phyloP scores from a whole-genome alignment of 2,329 filamentous ascomycete species.

The Xylariaceae sp. region DNA sequence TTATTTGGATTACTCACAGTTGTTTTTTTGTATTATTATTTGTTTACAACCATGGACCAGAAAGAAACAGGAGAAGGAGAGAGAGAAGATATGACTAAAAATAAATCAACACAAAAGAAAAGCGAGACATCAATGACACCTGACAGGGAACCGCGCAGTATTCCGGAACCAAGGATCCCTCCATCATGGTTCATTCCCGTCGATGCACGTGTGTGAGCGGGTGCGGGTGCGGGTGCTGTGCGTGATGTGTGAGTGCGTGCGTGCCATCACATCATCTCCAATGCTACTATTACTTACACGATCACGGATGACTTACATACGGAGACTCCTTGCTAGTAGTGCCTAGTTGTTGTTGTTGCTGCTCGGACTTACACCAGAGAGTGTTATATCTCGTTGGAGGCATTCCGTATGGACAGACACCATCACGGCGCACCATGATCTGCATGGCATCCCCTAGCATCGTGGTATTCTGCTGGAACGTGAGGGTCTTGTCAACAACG shows the following conservation, averaged over 20 bases:
- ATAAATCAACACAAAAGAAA: background rate
- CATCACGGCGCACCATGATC: background rate
- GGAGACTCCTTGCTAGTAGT: too few species aligned
- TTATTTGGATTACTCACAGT: too few species aligned
- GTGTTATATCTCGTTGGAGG: background rate
- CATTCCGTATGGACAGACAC: background rate
- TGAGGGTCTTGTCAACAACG: background rate
- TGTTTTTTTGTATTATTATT: too few species aligned
- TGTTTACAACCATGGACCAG: too few species aligned
- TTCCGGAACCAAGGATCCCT: constrained; percentile 10
- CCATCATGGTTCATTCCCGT: background rate
- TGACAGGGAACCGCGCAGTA: background rate
- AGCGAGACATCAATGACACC: background rate
- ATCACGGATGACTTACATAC: background rate
- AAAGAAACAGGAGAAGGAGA: too few species aligned
- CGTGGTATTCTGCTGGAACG: background rate
- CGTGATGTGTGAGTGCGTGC: too few species aligned
- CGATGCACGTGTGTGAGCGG: background rate
- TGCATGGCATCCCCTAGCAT: background rate
- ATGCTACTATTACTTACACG: background rate
- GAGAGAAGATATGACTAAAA: background rate
- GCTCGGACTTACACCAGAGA: too few species aligned
- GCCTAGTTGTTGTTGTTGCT: too few species aligned
- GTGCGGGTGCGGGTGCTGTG: background rate
- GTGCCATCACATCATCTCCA: too few species aligned